Conservation (phyloP, 345 rosid species). For the Isatis tinctoria region DNA sequence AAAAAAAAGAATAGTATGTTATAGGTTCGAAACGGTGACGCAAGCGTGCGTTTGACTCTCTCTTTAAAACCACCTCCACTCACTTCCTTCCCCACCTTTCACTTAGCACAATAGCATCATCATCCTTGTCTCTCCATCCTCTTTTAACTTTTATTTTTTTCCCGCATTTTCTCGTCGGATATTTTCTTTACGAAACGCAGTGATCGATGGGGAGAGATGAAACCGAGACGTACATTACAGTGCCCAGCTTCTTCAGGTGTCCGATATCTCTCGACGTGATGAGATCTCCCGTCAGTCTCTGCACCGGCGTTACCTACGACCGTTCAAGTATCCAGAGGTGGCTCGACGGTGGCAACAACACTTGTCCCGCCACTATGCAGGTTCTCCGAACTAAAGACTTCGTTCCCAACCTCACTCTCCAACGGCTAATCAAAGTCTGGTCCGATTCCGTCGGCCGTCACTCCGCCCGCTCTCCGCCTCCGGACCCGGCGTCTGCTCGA, state of each 20-base stretch:
- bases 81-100: constrained; percentile 25
- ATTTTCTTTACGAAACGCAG: neutral
- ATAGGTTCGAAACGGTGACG: constrained; percentile 20
- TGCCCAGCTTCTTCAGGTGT: constrained; percentile 79
- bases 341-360: constrained; percentile 85
- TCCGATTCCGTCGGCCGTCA: constrained; percentile 45
- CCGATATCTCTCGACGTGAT: constrained; percentile 96
- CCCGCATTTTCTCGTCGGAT: constrained; percentile 30
- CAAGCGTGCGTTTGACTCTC: constrained; percentile 31
- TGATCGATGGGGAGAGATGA: constrained; percentile 53
- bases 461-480: constrained; percentile 13
- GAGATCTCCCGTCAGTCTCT: constrained; percentile 89
- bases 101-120: constrained; percentile 38
- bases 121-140: constrained; percentile 47
- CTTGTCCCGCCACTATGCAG: constrained; percentile 98
- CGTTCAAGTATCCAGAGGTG: constrained; percentile 81
- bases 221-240: constrained; percentile 47
- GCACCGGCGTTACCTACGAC: constrained; percentile 95
- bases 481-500: neutral
- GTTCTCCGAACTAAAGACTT: constrained; percentile 62
- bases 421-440: constrained; percentile 85
- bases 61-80: constrained; percentile 37
- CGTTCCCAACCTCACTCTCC: constrained; percentile 77
- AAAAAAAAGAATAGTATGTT: neutral
- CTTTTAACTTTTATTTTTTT: constrained; percentile 31